Base-by-base conservation (phyloP, 306 rosid species). In the Phaseolus lunatus region DNA sequence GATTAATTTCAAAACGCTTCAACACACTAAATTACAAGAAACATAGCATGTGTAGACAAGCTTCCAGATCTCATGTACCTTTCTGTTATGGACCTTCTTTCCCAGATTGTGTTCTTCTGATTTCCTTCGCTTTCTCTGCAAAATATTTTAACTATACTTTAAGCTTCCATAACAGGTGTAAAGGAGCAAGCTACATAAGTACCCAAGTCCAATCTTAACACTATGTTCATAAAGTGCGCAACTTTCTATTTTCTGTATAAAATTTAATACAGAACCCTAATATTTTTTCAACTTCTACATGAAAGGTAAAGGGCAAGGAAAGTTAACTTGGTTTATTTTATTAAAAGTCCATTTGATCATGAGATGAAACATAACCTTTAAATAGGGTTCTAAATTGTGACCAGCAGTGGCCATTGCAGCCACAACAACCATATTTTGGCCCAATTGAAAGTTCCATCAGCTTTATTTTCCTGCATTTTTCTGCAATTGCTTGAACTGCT, bases 121-220 rank as follows among this genome's bases (percentile, higher is more conserved):
- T 85, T 95, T 95, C 86, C 99, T 92, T 64, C 97, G 88, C 88
- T 95, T 95, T 84, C 97, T 82, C 99, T 95, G 93, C 78, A 79
- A 89, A 81, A 73, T 48, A 73, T 77, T 80, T 80, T 15, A 71
- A 58, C 6, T 8, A 33, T 56, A 72, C 44, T 73, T 76, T 78
- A 78, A 62, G 78, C 59, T 80, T 85, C 78, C 52, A 64, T 80
- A 63, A 79, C 73, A 79, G 18, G 44, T 2, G 2, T 24, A 69
- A 70, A 79, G 37, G 58, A 14, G 26, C 37, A 72, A 63, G 33
- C 53, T 43, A 13, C 69, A 65, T 8, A 33, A 76, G 33, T 49
- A 59, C 24, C 52, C 47, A 39, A 48, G 67, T 48, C 27, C 54
- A 47, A 27, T 5, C 43, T 67, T 57, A 56, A 57, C 53, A 66